Evolutionary conservation across 352 stramenopile genomes (phyloP).

Genomic region (Pythium phragmiticola): DNA sequence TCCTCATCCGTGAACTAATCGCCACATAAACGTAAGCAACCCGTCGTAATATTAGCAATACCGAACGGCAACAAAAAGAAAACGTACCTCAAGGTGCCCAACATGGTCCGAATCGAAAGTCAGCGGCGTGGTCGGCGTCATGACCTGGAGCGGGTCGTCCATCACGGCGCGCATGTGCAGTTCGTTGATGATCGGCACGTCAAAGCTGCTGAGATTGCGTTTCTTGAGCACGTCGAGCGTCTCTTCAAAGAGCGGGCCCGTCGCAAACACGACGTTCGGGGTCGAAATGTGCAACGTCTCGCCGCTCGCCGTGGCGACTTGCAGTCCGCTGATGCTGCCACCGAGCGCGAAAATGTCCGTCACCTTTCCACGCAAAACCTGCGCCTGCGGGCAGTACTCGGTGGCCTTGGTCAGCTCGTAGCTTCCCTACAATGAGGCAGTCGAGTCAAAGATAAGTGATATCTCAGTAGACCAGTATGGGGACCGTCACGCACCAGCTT

Average conservation of each 20-base stretch:
- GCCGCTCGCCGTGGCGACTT: slow-evolving; percentile 49
- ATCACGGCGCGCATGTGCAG: slow-evolving; percentile 68
- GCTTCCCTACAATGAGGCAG: slow-evolving; percentile 27
- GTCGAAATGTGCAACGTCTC: slow-evolving; percentile 60
- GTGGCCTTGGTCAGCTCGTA: slow-evolving; percentile 66
- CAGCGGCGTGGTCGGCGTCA: slow-evolving; percentile 54
- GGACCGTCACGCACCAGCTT: slow-evolving; percentile 40
- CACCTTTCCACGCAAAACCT: slow-evolving; percentile 60
- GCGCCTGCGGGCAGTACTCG: slow-evolving; percentile 57
- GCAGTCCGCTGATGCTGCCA: slow-evolving; percentile 52
- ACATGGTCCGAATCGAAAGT: slow-evolving; percentile 77
- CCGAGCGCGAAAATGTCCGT: slow-evolving; percentile 52
- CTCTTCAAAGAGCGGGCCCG: slow-evolving; percentile 62
- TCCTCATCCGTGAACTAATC: slow-evolving; percentile 56
- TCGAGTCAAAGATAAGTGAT: not conserved
- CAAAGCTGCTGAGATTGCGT: slow-evolving; percentile 46
- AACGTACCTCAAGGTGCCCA: slow-evolving; percentile 50
- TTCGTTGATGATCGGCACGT: slow-evolving; percentile 72
- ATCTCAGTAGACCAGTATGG: not conserved
- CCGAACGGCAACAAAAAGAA: not conserved
- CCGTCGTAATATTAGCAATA: not conserved
- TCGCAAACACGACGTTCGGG: slow-evolving; percentile 68
- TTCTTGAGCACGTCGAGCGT: slow-evolving; percentile 63
- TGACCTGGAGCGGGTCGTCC: slow-evolving; percentile 55
- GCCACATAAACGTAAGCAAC: not conserved